Conservation (phyloP, 345 rosid species). For the Camelina laxa region DNA sequence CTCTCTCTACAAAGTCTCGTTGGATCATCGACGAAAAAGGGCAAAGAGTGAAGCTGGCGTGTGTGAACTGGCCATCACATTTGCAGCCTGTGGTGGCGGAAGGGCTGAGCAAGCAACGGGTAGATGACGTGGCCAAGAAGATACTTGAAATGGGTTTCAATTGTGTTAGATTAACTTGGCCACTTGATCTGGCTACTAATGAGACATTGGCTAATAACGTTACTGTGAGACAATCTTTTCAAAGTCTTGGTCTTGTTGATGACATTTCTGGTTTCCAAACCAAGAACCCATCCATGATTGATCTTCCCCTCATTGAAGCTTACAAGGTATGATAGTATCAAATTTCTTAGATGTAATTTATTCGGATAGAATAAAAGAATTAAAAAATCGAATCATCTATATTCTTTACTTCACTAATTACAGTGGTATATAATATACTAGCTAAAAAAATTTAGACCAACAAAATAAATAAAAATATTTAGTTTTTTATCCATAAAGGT, state of each 20-base stretch:
- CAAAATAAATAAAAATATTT: too few relatives aligned
- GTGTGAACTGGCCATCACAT: slow-evolving; percentile 74
- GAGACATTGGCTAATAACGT: slow-evolving; percentile 51
- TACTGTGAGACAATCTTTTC: slow-evolving; percentile 67
- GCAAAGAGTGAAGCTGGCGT: slow-evolving; percentile 66
- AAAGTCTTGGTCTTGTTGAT: slow-evolving; percentile 56
- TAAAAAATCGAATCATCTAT: neutral
- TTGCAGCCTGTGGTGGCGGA: slow-evolving; percentile 67
- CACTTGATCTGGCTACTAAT: slow-evolving; percentile 59
- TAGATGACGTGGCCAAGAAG: slow-evolving; percentile 46
- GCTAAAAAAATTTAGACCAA: neutral
- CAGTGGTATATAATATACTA: neutral
- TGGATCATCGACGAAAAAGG: slow-evolving; percentile 59
- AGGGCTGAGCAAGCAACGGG: slow-evolving; percentile 71
- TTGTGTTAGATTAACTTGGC: slow-evolving; percentile 78
- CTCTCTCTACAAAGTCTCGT: slow-evolving; percentile 58
- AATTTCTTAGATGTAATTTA: neutral
- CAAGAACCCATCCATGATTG: slow-evolving; percentile 76
- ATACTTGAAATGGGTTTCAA: slow-evolving; percentile 59
- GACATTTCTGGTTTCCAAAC: slow-evolving; percentile 61
- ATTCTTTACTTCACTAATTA: neutral
- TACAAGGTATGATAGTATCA: slow-evolving; percentile 54
- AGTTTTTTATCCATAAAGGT: too few relatives aligned
- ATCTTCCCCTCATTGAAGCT: slow-evolving; percentile 72
- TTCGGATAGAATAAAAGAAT: neutral